These are phyloP conservation scores for Delonix regia DNA, from an alignment of 306 rosid species.

Conservation along the genomic window DNA sequence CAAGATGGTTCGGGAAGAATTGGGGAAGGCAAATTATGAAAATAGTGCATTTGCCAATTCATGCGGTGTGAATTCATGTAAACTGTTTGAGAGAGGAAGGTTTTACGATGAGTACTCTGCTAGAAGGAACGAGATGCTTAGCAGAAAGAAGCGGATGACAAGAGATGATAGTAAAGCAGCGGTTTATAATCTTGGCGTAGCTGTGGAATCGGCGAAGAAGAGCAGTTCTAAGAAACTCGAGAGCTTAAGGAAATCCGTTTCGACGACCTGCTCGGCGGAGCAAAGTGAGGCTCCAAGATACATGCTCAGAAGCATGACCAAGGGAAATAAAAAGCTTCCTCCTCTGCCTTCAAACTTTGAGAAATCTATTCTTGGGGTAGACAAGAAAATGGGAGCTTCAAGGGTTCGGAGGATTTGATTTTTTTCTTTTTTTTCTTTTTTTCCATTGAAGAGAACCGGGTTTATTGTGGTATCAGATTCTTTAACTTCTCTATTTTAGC, in stretches of 20 bases:
- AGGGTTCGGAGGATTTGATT: constrained; percentile 49
- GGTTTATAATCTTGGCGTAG: constrained; percentile 62
- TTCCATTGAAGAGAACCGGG: constrained; percentile 1
- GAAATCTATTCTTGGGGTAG: constrained; percentile 38
- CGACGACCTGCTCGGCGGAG: constrained; percentile 61
- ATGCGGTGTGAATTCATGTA: constrained; percentile 23
- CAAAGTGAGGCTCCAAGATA: constrained; percentile 73
- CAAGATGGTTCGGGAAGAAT: constrained; percentile 60
- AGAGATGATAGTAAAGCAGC: constrained; percentile 39
- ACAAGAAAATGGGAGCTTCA: constrained; percentile 44
- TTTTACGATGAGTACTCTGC: constrained; percentile 86
- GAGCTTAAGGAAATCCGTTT: constrained; percentile 70
- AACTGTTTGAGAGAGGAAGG: constrained; percentile 72
- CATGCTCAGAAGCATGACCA: constrained; percentile 81
- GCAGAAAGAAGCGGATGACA: constrained; percentile 53
- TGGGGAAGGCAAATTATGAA: constrained; percentile 41
- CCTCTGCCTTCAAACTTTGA: constrained; percentile 55
- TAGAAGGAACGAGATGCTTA: constrained; percentile 86
- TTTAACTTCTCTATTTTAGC: constrained; percentile 35
- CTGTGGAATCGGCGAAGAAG: constrained; percentile 69
- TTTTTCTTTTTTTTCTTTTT: background rate
- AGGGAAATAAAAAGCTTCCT: constrained; percentile 76
- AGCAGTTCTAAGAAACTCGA: constrained; percentile 59
- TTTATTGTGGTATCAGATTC: constrained; percentile 23
- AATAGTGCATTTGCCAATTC: background rate